Evolutionary conservation across 2,329 filamentous ascomycete species (phyloP).

Genomic region (Cordyceps militaris): DNA sequence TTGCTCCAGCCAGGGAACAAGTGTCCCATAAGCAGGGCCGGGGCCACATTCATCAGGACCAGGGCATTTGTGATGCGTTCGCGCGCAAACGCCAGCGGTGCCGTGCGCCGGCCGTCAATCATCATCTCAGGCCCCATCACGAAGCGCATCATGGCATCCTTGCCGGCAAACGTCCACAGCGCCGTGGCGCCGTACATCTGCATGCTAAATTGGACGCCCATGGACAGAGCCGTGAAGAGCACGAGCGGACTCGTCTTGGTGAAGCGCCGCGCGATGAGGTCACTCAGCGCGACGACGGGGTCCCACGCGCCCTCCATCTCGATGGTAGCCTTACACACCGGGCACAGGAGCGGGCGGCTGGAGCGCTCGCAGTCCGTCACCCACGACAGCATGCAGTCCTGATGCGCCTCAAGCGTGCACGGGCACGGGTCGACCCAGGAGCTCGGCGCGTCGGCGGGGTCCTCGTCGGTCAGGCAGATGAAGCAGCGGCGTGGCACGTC

Average conservation of each 20-base stretch:
- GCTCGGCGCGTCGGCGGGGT: constrained; percentile 38
- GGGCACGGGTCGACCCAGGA: constrained; percentile 83
- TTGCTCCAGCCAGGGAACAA: constrained; percentile 37
- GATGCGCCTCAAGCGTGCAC: constrained; percentile 85
- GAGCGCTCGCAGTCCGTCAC: constrained; percentile 76
- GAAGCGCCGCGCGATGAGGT: constrained; percentile 49
- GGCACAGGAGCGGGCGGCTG: constrained; percentile 66
- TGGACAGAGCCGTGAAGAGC: constrained; percentile 51
- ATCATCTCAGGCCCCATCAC: constrained; percentile 29
- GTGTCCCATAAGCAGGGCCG: constrained; percentile 37
- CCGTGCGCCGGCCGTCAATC: constrained; percentile 21
- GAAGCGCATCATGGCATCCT: constrained; percentile 36
- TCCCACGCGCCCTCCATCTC: constrained; percentile 68
- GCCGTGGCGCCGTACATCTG: constrained; percentile 47
- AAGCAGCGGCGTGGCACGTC: constrained; percentile 46
- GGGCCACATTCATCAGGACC: constrained; percentile 39
- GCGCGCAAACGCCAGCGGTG: constrained; percentile 20
- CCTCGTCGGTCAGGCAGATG: constrained; percentile 54
- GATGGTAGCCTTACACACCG: constrained; percentile 82
- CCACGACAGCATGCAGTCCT: constrained; percentile 85
- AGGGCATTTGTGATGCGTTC: constrained; percentile 28
- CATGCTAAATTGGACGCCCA: constrained; percentile 44
- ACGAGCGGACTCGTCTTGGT: constrained; percentile 52
- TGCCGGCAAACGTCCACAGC: constrained; percentile 46
- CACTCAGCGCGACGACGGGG: constrained; percentile 59